Percentiles rank a stretch among this genome's conserved stretches.
phyloP scores from a whole-genome alignment of 306 rosid genomes.

The Dalbergia oliveri region DNA sequence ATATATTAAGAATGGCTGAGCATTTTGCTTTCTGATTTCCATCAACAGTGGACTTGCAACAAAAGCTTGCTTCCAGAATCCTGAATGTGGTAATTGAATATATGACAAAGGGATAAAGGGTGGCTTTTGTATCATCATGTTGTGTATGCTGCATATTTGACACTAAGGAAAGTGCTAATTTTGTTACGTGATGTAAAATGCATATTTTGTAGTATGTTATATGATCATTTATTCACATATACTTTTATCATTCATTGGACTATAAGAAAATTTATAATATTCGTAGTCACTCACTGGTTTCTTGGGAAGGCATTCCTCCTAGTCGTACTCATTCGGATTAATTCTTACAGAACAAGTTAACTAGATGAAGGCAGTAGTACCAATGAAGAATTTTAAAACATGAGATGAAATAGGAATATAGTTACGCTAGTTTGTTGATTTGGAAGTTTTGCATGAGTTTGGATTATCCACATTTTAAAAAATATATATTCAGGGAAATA shows the following conservation, averaged over 20 bases:
- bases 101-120: background rate
- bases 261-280: too few species aligned
- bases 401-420: too few species aligned
- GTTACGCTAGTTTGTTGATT: too few species aligned
- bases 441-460: too few species aligned
- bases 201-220: background rate
- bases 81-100: background rate
- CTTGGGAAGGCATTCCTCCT: too few species aligned
- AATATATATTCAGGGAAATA: too few species aligned
- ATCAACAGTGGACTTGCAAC: background rate
- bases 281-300: too few species aligned
- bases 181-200: background rate
- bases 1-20: background rate
- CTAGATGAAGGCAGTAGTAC: too few species aligned
- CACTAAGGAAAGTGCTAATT: background rate
- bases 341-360: too few species aligned
- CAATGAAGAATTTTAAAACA: too few species aligned
- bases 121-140: slow-evolving; percentile 1
- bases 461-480: too few species aligned
- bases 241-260: background rate
- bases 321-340: too few species aligned
- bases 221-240: background rate
- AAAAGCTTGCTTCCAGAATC: slow-evolving; percentile 29
- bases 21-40: slow-evolving; percentile 16
- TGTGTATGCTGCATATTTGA: background rate